Base-by-base conservation (phyloP, 331 rosid genomes). In the Quercus phellos region DNA sequence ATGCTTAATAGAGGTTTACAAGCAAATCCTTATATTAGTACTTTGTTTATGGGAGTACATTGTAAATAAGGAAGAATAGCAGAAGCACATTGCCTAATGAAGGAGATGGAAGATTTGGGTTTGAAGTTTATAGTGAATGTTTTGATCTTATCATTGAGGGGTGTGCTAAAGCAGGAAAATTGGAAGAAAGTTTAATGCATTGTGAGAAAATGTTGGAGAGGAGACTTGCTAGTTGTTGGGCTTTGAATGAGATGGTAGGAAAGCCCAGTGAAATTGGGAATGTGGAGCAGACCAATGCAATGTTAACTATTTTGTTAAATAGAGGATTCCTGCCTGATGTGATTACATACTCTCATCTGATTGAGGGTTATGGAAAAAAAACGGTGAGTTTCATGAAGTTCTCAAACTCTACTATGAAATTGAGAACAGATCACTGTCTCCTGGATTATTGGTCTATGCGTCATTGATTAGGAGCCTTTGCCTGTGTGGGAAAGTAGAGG, bases 351-450 rank as follows among this genome's bases (percentile, higher is more conserved):
- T 68, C 83, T 46, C 73, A 22, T 74, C 78, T 32, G 35, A 32
- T 91, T 34, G 51, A 72, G 27, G 97, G 96, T 56, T 94, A 86
- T 78, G 85, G 77, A 32, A 51, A 51, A 54, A 51, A 51, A 90
- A 77, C 16, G 77, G 76, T 21, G 84, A 88, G 76, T 77, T 59
- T 77, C 80, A 81, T 29, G 91, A 85, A 70, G 86, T 81, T 74
- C 73, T 89, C 21, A 91, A 94, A 86, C 83, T 91, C 61, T 90
- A 85, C 80, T 85, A 88, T 72, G 98, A 91, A 73, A 89, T 94
- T 97, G 92, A 85, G 84, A 73, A 84, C 54, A 87, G 72, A 78
- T 85, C 81, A 24, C 24, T 91, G 11, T 74, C 79, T 81, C 92
- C 94, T 32, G 94, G 94, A 51, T 42, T 85, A 38, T 68, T 81